Conservation (phyloP, 768 basidiomycete genomes). For the Mrakia blollopis region DNA sequence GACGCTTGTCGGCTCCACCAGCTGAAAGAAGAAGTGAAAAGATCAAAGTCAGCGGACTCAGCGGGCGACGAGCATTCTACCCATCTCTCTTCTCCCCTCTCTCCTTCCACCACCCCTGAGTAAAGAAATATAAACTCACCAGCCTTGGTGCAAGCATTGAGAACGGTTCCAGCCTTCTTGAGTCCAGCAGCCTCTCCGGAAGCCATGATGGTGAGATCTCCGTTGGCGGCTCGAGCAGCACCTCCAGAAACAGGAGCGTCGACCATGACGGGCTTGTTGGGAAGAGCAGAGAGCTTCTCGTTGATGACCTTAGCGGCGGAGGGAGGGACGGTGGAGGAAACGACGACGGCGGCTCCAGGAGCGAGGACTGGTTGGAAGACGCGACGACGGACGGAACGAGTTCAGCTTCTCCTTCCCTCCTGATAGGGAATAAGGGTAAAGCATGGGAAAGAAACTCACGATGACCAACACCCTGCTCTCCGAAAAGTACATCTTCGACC, state of each 20-base stretch:
- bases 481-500: conserved; percentile 25
- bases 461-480: conserved; percentile 20
- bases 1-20: conserved; percentile 14
- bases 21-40: neutral
- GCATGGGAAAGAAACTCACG: neutral
- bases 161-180: conserved; percentile 20
- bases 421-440: neutral
- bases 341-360: conserved; percentile 20
- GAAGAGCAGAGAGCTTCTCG: neutral
- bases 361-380: conserved; percentile 20
- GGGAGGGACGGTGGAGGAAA: conserved; percentile 26
- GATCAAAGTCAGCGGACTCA: neutral
- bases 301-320: conserved; percentile 14
- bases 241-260: conserved; percentile 31
- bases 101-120: too few relatives aligned
- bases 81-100: too few relatives aligned
- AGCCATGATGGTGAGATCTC: conserved; percentile 28
- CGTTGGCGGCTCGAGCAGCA: conserved; percentile 24
- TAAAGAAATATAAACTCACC: neutral
- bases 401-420: neutral
- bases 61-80: too few relatives aligned
- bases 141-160: conserved; percentile 19
- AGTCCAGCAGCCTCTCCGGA: conserved; percentile 17
- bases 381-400: neutral
- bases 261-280: conserved; percentile 27